Percentiles rank a stretch among this genome's conserved stretches.
These are phyloP conservation scores for Apiotrichum mycotoxinovorans DNA, from an alignment of 1,284 basidiomycete species.

Conservation along the genomic window DNA sequence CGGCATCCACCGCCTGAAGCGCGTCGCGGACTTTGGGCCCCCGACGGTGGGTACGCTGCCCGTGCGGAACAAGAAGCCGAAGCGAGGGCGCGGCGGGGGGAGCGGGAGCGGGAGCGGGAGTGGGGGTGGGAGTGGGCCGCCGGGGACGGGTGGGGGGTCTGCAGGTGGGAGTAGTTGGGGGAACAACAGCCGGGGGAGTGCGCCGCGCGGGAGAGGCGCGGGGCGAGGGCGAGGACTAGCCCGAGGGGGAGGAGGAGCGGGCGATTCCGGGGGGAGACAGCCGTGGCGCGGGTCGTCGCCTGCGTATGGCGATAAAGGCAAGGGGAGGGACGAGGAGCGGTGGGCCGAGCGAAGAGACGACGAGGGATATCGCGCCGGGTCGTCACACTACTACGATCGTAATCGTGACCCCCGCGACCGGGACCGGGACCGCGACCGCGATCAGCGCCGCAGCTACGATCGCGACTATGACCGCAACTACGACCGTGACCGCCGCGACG, in stretches of 20 bases:
- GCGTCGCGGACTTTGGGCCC: background rate
- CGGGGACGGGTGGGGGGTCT: no score
- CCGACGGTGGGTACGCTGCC: constrained; percentile 1
- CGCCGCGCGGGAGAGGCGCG: no score
- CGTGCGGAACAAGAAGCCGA: background rate
- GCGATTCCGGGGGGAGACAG: background rate
- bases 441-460: background rate
- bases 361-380: background rate
- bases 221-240: background rate
- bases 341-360: background rate
- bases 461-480: background rate
- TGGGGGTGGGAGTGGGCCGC: no score
- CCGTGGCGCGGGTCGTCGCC: background rate
- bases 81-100: no score
- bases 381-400: background rate
- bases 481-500: no score
- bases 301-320: background rate
- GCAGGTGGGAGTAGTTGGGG: no score
- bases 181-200: no score
- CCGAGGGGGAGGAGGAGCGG: background rate
- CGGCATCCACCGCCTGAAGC: background rate
- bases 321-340: background rate
- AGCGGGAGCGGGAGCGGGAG: no score
- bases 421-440: background rate
- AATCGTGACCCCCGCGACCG: background rate